These are phyloP conservation scores for Penicillium egyptiacum DNA, from an alignment of 495 filamentous ascomycete genomes.

Conservation along the genomic window DNA sequence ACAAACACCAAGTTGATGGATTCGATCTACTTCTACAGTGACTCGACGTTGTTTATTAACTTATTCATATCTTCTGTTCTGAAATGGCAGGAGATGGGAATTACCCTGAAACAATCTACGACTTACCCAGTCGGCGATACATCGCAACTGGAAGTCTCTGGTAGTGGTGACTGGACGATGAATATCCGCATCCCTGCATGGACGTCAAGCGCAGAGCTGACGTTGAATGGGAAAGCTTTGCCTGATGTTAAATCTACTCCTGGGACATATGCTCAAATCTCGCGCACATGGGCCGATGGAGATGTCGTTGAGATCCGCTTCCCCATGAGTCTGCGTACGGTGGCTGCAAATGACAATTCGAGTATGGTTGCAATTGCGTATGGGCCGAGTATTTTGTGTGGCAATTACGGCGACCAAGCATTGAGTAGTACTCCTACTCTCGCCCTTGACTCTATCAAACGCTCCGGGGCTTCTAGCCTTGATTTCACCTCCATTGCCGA, in stretches of 20 bases:
- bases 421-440: background rate
- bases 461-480: background rate
- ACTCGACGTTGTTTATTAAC: constrained; percentile 2
- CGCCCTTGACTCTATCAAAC: constrained; percentile 3
- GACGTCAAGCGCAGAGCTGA: background rate
- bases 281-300: constrained; percentile 1
- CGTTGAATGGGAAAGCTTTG: background rate
- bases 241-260: background rate
- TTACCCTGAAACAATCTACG: constrained; percentile 2
- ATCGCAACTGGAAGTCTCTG: background rate
- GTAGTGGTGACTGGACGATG: background rate
- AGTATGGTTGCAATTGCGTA: background rate
- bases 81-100: background rate
- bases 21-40: background rate
- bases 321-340: background rate
- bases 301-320: background rate
- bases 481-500: background rate
- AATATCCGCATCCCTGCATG: constrained; percentile 5
- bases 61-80: constrained; percentile 2
- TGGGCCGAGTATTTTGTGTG: background rate
- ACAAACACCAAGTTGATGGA: constrained; percentile 8
- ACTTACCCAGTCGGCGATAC: constrained; percentile 2
- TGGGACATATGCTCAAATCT: background rate
- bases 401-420: background rate
- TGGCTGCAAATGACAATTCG: constrained; percentile 1